A percentile compares a stretch with the other conserved stretches of the same genome.
These are phyloP conservation scores for Effrenium voratum DNA, from an alignment of 73 alveolate genomes.

Conservation along the genomic window DNA sequence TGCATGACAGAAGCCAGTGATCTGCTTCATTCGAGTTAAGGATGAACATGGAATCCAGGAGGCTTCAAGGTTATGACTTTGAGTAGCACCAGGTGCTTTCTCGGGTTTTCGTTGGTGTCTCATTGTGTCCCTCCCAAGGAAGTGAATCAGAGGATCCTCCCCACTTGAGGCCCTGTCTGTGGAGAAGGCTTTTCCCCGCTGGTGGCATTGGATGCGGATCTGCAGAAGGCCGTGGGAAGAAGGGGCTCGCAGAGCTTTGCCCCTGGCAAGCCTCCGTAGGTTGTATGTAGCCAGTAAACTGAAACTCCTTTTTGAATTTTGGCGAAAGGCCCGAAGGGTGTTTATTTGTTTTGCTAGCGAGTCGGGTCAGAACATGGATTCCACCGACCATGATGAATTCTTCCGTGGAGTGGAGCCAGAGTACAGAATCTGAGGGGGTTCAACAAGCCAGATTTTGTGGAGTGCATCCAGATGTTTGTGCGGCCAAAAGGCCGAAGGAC, in stretches of 20 bases:
- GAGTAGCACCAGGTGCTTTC: too few species aligned
- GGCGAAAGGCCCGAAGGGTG: not conserved
- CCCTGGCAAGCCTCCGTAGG: not conserved
- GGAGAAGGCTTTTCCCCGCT: constrained; percentile 16
- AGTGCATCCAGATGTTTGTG: too few species aligned
- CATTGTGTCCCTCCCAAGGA: too few species aligned
- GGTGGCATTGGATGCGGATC: constrained; percentile 39
- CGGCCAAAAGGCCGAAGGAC: too few species aligned
- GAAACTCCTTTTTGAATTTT: not conserved
- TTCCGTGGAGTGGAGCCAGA: not conserved
- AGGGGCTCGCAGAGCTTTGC: not conserved
- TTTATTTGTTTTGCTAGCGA: not conserved
- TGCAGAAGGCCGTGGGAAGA: not conserved
- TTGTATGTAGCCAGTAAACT: not conserved
- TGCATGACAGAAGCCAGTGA: too few species aligned
- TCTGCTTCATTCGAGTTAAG: too few species aligned
- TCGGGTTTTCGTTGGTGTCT: too few species aligned
- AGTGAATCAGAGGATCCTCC: not conserved
- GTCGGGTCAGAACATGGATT: not conserved
- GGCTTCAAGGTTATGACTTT: too few species aligned
- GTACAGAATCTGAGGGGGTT: too few species aligned
- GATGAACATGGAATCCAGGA: too few species aligned
- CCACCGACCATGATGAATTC: not conserved
- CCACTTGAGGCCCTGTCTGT: constrained; percentile 42
- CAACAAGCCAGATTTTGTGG: too few species aligned